A percentile compares a stretch with the other conserved stretches of the same genome.
phyloP scores from a whole-genome alignment of 108 stramenopile genomes.

The Nannochloropsis salina region DNA sequence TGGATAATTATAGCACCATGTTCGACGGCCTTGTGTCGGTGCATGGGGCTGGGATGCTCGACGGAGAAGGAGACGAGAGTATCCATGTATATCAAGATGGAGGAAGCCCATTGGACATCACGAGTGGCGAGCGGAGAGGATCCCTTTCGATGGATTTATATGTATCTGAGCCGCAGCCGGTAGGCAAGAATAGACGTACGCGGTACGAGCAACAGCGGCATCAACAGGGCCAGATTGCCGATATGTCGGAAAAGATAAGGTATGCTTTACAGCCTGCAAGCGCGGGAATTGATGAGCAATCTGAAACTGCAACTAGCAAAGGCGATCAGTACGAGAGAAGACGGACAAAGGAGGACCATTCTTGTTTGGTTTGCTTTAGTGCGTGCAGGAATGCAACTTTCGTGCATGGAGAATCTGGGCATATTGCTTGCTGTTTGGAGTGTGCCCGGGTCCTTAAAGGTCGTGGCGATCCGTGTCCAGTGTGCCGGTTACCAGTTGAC shows the following conservation, averaged over 20 bases:
- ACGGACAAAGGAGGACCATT: not conserved
- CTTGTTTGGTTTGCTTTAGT: constrained; percentile 67
- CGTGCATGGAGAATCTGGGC: constrained; percentile 83
- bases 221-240: constrained; percentile 14
- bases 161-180: not conserved
- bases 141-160: not conserved
- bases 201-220: not conserved
- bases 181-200: not conserved
- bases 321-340: not conserved
- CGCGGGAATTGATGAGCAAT: not conserved
- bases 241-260: not conserved
- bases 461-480: constrained; percentile 59
- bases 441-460: constrained; percentile 78
- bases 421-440: constrained; percentile 77
- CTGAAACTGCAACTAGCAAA: not conserved
- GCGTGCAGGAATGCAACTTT: constrained; percentile 74
- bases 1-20: not conserved
- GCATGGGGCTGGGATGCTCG: constrained; percentile 12
- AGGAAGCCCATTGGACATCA: not conserved
- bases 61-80: not conserved
- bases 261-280: not conserved
- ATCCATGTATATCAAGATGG: not conserved
- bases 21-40: not conserved
- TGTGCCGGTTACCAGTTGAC: constrained; percentile 47
- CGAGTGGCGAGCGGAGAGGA: not conserved